These are phyloP conservation scores for Aspergillus ochraceus DNA, from an alignment of 2,329 filamentous ascomycete genomes.

Conservation along the genomic window DNA sequence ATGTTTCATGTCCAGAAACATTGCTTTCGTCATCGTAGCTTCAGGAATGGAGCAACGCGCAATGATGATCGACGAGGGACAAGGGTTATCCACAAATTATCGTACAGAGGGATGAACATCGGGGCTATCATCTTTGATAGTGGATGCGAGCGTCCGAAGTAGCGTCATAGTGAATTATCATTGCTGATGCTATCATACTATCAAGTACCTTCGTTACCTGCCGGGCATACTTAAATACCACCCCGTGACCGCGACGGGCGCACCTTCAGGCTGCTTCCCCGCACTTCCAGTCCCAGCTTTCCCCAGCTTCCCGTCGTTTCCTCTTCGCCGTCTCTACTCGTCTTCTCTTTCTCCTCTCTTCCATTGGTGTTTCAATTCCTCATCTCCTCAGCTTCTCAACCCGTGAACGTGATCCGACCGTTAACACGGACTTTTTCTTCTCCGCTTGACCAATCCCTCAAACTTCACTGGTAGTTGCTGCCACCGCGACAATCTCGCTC, in stretches of 20 bases:
- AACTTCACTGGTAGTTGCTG: constrained; percentile 12
- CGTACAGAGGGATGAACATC: background rate
- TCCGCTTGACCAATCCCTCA: constrained; percentile 13
- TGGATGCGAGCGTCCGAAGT: background rate
- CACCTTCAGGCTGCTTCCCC: constrained; percentile 16
- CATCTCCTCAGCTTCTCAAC: constrained; percentile 7
- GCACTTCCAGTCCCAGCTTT: constrained; percentile 18
- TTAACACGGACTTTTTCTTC: constrained; percentile 12
- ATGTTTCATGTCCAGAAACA: background rate
- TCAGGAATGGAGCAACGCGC: constrained; percentile 8
- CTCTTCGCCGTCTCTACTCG: constrained; percentile 1
- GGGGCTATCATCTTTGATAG: background rate
- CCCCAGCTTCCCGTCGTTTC: constrained; percentile 21
- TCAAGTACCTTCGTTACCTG: too few relatives aligned
- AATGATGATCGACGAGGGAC: constrained; percentile 3
- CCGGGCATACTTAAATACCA: background rate
- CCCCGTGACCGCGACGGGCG: background rate
- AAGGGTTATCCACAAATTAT: background rate
- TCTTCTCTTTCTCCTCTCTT: constrained; percentile 7
- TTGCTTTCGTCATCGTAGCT: constrained; percentile 16
- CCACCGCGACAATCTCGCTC: constrained; percentile 8
- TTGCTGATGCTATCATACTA: too few relatives aligned
- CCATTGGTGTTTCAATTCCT: constrained; percentile 8
- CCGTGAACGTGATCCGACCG: constrained; percentile 11
- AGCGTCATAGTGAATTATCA: too few relatives aligned